Percentiles rank a stretch among this genome's conserved stretches.
phyloP scores from a whole-genome alignment of 768 basidiomycete species.

The Chlorophyllum brunneum region DNA sequence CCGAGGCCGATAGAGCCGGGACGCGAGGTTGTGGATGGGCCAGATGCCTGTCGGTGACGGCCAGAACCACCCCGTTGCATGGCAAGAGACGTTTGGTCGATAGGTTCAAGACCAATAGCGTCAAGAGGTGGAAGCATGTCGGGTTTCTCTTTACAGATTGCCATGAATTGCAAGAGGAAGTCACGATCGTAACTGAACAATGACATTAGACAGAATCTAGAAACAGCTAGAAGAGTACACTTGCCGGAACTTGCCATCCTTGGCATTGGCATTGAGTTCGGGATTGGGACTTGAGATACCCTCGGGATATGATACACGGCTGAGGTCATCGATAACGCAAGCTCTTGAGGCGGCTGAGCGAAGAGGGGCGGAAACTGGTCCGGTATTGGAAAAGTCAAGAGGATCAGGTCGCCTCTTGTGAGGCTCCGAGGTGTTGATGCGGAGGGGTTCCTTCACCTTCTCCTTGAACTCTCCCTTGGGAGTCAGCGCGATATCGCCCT shows the following conservation, averaged over 20 bases:
- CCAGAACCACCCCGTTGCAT: constrained; percentile 66
- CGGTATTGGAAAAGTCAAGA: constrained; percentile 63
- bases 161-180: constrained; percentile 97
- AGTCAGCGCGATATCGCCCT: constrained; percentile 26
- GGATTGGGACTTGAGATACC: constrained; percentile 77
- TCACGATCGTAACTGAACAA: constrained; percentile 85
- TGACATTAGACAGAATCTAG: not conserved
- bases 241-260: constrained; percentile 88
- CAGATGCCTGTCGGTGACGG: constrained; percentile 43
- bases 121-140: constrained; percentile 86
- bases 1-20: constrained; percentile 44
- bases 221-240: constrained; percentile 3
- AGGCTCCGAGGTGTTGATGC: constrained; percentile 56
- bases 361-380: constrained; percentile 39
- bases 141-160: constrained; percentile 92
- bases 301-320: constrained; percentile 74
- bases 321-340: constrained; percentile 79
- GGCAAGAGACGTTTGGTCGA: constrained; percentile 45
- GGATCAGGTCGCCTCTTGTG: constrained; percentile 64
- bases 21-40: constrained; percentile 38
- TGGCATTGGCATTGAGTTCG: constrained; percentile 80
- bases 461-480: constrained; percentile 37
- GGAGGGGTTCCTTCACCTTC: constrained; percentile 52
- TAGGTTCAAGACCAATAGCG: constrained; percentile 85
- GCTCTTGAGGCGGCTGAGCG: constrained; percentile 78